Evolutionary conservation across 2,329 filamentous ascomycete genomes (phyloP).

Genomic region (Ceratocystis huliohia): DNA sequence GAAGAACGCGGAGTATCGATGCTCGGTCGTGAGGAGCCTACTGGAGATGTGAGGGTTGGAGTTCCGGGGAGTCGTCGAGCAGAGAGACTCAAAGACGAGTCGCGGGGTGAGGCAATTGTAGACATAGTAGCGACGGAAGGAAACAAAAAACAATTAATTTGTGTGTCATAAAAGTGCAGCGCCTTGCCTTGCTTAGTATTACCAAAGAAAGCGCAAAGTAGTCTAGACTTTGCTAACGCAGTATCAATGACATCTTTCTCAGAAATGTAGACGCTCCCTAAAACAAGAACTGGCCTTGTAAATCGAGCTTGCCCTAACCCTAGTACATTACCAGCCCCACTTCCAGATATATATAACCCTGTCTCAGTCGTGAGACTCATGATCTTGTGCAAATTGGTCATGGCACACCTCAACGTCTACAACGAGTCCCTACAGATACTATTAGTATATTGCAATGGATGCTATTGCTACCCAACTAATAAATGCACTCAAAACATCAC

Average conservation of each 20-base stretch:
- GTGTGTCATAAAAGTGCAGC: neutral
- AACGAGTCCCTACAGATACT: too few relatives aligned
- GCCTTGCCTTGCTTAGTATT: neutral
- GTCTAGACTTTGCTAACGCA: neutral
- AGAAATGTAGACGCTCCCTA: neutral
- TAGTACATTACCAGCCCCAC: neutral
- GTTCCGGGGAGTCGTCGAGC: conserved; percentile 41
- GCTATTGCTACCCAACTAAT: conserved; percentile 36
- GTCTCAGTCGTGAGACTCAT: too few relatives aligned
- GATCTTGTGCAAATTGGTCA: too few relatives aligned
- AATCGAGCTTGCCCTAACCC: neutral
- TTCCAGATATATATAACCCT: neutral
- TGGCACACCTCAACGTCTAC: too few relatives aligned
- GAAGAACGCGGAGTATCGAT: conserved; percentile 53
- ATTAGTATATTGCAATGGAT: conserved; percentile 25
- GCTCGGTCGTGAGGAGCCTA: conserved; percentile 63
- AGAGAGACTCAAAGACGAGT: conserved; percentile 36
- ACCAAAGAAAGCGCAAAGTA: neutral
- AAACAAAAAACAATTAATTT: neutral
- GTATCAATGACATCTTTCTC: conserved; percentile 10
- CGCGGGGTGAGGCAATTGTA: conserved; percentile 51
- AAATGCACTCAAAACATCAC: conserved; percentile 38
- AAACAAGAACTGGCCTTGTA: conserved; percentile 7
- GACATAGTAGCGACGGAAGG: conserved; percentile 37
- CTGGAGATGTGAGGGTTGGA: conserved; percentile 38